These are phyloP conservation scores for Leccinellum albellum DNA, from an alignment of 768 basidiomycete genomes.

Conservation along the genomic window DNA sequence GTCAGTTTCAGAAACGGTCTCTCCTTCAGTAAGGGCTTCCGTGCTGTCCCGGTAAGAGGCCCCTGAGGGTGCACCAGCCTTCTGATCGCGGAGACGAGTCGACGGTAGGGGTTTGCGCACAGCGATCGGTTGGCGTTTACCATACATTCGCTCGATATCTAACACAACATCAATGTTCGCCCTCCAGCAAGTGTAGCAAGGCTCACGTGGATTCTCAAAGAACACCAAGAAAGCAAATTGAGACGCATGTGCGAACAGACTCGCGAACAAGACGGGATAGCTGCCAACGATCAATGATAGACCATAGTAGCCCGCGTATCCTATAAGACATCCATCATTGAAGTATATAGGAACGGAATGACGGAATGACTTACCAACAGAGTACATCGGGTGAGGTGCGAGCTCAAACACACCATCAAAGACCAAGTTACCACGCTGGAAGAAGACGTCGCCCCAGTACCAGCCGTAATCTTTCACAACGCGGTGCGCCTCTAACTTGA, in stretches of 20 bases:
- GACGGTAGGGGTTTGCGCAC: conserved; percentile 65
- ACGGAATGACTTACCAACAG: conserved; percentile 50
- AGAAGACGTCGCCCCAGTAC: conserved; percentile 96
- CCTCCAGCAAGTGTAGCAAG: neutral
- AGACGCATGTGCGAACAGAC: conserved; percentile 89
- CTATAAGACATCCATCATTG: conserved; percentile 34
- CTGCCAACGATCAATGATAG: conserved; percentile 87
- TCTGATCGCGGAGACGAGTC: conserved; percentile 15
- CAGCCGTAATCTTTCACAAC: conserved; percentile 98
- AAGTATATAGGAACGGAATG: neutral
- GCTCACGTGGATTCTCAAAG: conserved; percentile 96
- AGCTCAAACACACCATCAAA: conserved; percentile 98
- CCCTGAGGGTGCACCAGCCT: conserved; percentile 1
- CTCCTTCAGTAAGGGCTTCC: conserved; percentile 53
- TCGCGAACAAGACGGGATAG: conserved; percentile 88
- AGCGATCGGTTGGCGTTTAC: conserved; percentile 86
- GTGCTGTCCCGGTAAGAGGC: conserved; percentile 20
- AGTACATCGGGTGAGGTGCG: conserved; percentile 95
- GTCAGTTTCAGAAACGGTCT: conserved; percentile 70
- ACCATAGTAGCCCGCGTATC: conserved; percentile 98
- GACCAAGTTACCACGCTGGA: conserved; percentile 87
- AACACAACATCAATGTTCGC: neutral
- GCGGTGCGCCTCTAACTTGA: conserved; percentile 95
- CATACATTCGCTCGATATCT: conserved; percentile 95
- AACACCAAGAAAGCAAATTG: conserved; percentile 95